Percentiles rank a stretch among this genome's conserved stretches.
These are phyloP conservation scores for Yarrowia osloensis DNA, from an alignment of 805 yeast genomes.

Conservation along the genomic window DNA sequence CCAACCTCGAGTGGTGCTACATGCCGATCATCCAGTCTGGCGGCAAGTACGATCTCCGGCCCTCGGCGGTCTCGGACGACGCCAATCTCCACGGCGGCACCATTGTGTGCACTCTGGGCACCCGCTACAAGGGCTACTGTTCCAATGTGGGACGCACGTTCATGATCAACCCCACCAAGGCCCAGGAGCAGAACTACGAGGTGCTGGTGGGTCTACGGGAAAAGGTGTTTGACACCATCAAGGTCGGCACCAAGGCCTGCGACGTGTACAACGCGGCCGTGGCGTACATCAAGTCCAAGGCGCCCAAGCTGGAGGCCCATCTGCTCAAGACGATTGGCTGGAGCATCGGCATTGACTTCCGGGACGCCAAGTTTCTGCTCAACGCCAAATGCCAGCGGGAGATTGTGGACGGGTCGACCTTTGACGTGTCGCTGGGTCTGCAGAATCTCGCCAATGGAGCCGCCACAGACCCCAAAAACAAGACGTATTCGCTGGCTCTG, in stretches of 20 bases:
- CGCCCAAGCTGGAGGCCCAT: constrained; percentile 63
- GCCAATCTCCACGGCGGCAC: constrained; percentile 71
- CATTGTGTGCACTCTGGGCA: constrained; percentile 78
- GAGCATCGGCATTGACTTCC: constrained; percentile 83
- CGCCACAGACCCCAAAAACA: constrained; percentile 53
- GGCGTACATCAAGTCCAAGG: constrained; percentile 59
- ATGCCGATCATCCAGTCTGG: constrained; percentile 90
- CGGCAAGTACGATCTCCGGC: constrained; percentile 77
- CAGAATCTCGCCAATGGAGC: constrained; percentile 56
- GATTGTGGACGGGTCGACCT: constrained; percentile 70
- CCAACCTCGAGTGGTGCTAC: constrained; percentile 87
- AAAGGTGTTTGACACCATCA: constrained; percentile 60
- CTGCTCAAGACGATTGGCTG: constrained; percentile 85
- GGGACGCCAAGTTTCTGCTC: constrained; percentile 74
- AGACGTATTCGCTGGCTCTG: constrained; percentile 67
- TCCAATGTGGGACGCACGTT: constrained; percentile 86
- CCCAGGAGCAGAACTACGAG: constrained; percentile 77
- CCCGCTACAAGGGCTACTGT: constrained; percentile 85
- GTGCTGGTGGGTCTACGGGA: constrained; percentile 70
- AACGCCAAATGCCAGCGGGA: constrained; percentile 70
- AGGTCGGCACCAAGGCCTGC: constrained; percentile 67
- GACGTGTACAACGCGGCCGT: constrained; percentile 65
- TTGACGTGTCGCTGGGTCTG: constrained; percentile 78
- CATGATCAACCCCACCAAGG: constrained; percentile 81
- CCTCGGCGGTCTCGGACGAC: constrained; percentile 75